Percentiles rank a stretch among this genome's conserved stretches.
These are phyloP conservation scores for Xylariaceae sp. DNA, from an alignment of 2,329 filamentous ascomycete genomes.

Conservation along the genomic window DNA sequence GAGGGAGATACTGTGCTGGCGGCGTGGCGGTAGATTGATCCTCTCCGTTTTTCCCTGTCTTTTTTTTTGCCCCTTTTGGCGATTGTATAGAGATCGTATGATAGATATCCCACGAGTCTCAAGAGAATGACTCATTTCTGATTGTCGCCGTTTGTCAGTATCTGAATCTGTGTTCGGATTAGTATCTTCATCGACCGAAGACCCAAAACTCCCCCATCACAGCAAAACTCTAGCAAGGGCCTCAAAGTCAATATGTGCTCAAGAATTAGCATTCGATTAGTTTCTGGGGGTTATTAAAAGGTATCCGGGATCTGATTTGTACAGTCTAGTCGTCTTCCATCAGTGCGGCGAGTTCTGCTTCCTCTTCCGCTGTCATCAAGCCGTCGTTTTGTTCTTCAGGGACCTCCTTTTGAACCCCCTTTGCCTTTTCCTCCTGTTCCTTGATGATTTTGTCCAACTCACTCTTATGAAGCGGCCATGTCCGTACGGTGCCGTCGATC, in stretches of 20 bases:
- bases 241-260: no score
- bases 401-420: constrained; percentile 45
- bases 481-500: constrained; percentile 83
- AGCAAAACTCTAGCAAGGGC: no score
- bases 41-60: neutral
- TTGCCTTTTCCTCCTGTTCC: constrained; percentile 47
- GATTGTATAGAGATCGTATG: neutral
- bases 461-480: constrained; percentile 68
- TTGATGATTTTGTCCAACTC: constrained; percentile 47
- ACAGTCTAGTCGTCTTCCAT: constrained; percentile 58
- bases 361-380: constrained; percentile 79
- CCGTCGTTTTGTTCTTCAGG: constrained; percentile 42
- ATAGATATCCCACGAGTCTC: neutral
- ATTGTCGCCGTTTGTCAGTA: no score
- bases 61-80: neutral
- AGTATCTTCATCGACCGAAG: no score
- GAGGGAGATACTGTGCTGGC: constrained; percentile 30
- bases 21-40: constrained; percentile 22
- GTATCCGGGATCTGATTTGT: no score
- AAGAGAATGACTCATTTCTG: no score
- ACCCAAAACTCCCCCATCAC: no score
- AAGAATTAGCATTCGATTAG: no score
- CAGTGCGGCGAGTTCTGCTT: constrained; percentile 84
- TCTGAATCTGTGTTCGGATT: no score
- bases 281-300: no score